These are phyloP conservation scores for Syncephalastrum monosporum DNA, from an alignment of 371 early-diverging fungal species.

Conservation along the genomic window DNA sequence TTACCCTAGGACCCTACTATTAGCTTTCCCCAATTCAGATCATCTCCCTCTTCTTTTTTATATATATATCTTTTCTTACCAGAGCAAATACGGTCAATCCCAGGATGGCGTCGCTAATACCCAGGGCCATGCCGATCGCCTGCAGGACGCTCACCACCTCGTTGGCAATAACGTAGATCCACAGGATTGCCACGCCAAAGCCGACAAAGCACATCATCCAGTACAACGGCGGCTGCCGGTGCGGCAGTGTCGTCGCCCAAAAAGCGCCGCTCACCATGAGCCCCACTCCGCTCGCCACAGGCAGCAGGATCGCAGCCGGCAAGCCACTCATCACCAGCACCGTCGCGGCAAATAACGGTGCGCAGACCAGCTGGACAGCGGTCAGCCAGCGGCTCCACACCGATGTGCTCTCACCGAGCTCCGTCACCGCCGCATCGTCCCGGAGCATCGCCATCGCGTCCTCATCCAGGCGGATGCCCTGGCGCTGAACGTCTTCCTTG, in stretches of 20 bases:
- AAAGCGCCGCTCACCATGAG: constrained; percentile 17
- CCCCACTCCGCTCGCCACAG: constrained; percentile 26
- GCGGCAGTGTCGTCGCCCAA: constrained; percentile 29
- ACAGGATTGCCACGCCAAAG: constrained; percentile 67
- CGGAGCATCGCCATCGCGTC: constrained; percentile 28
- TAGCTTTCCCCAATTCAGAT: not conserved
- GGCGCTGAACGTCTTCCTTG: constrained; percentile 24
- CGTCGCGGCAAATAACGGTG: constrained; percentile 35
- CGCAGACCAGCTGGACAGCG: constrained; percentile 38
- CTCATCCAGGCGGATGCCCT: constrained; percentile 23
- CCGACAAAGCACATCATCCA: constrained; percentile 68
- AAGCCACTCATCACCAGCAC: constrained; percentile 31
- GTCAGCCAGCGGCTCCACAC: constrained; percentile 51
- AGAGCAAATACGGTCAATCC: constrained; percentile 83
- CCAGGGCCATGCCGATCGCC: constrained; percentile 73
- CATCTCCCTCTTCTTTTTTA: too few species aligned
- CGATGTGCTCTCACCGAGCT: constrained; percentile 10
- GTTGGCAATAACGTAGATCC: constrained; percentile 83
- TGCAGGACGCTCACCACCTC: constrained; percentile 83
- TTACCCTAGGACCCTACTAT: constrained; percentile 58
- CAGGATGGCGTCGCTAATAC: constrained; percentile 76
- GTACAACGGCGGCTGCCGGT: constrained; percentile 31
- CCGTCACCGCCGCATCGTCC: constrained; percentile 20
- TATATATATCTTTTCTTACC: constrained; percentile 46
- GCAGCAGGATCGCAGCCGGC: constrained; percentile 19